These are phyloP conservation scores for Serendipita vermifera DNA, from an alignment of 768 basidiomycete genomes.

Conservation along the genomic window DNA sequence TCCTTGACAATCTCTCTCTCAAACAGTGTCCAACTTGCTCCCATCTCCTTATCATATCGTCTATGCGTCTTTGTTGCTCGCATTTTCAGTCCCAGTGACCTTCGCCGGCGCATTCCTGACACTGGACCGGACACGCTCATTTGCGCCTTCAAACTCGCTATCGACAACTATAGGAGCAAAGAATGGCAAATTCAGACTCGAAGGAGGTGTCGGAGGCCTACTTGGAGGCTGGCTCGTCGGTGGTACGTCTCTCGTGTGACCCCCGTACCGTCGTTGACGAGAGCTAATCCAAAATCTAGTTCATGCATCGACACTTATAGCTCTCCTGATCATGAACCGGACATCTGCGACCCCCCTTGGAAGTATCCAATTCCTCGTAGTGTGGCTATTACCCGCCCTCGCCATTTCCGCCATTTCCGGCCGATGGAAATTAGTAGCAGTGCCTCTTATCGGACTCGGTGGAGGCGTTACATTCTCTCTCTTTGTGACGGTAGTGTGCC, in stretches of 20 bases:
- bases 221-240: conserved; percentile 47
- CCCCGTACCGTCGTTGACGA: conserved; percentile 9
- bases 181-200: conserved; percentile 31
- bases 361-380: conserved; percentile 40
- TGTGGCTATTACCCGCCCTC: conserved; percentile 45
- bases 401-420: conserved; percentile 38
- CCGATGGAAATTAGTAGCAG: conserved; percentile 40
- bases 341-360: conserved; percentile 34
- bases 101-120: conserved; percentile 63
- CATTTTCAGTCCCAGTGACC: conserved; percentile 41
- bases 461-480: conserved; percentile 41
- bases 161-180: conserved; percentile 16
- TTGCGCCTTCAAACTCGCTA: conserved; percentile 29
- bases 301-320: conserved; percentile 46
- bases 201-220: conserved; percentile 53
- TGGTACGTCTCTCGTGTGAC: conserved; percentile 28
- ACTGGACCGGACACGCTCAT: conserved; percentile 53
- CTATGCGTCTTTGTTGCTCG: conserved; percentile 48
- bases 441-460: conserved; percentile 35
- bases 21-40: conserved; percentile 11
- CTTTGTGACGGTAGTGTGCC: conserved; percentile 41
- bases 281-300: conserved; percentile 25
- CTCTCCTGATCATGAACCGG: conserved; percentile 42
- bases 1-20: not conserved
- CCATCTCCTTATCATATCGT: conserved; percentile 34